Conservation (phyloP, 179 eudicot genomes). For the Spergularia azorica region DNA sequence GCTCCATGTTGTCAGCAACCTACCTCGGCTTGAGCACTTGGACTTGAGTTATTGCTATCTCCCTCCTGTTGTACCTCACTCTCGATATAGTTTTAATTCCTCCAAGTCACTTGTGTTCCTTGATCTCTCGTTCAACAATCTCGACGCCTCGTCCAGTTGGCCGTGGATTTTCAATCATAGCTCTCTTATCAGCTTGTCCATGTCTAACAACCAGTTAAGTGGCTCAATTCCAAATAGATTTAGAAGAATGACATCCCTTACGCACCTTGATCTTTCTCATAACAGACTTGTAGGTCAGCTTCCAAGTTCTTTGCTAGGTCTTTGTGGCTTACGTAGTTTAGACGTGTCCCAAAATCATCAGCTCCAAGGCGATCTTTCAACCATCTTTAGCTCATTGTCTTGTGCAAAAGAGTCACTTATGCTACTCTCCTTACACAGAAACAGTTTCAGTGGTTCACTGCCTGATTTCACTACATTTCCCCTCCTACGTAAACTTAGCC, state of each 20-base stretch:
- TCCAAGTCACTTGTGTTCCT: slow-evolving; percentile 29
- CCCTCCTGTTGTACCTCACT: slow-evolving; percentile 1
- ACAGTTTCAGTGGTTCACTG: slow-evolving; percentile 17
- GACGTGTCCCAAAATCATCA: not conserved
- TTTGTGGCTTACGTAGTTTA: slow-evolving; percentile 13
- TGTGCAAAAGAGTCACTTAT: slow-evolving; percentile 21
- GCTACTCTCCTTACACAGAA: not conserved
- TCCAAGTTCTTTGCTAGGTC: slow-evolving; percentile 22
- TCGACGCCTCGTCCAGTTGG: slow-evolving; percentile 18
- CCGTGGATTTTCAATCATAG: slow-evolving; percentile 29
- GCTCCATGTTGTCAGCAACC: slow-evolving; percentile 13
- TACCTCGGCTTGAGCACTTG: slow-evolving; percentile 28
- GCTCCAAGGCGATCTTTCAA: slow-evolving; percentile 14
- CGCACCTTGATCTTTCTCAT: slow-evolving; percentile 18
- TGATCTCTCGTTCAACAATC: slow-evolving; percentile 15
- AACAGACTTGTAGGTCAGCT: slow-evolving; percentile 24
- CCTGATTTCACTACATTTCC: slow-evolving; percentile 22
- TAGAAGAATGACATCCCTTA: slow-evolving; percentile 19
- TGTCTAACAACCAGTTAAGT: not conserved
- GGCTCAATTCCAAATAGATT: slow-evolving; percentile 23
- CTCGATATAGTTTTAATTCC: not conserved
- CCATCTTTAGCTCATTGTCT: slow-evolving; percentile 15
- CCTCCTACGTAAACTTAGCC: slow-evolving; percentile 12
- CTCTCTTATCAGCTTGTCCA: slow-evolving; percentile 2
- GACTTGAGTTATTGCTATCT: slow-evolving; percentile 16